A percentile compares a stretch with the other conserved stretches of the same genome.
phyloP scores from a whole-genome alignment of 1,139 yeast genomes.

The Yamadazyma pseudoaaseri region DNA sequence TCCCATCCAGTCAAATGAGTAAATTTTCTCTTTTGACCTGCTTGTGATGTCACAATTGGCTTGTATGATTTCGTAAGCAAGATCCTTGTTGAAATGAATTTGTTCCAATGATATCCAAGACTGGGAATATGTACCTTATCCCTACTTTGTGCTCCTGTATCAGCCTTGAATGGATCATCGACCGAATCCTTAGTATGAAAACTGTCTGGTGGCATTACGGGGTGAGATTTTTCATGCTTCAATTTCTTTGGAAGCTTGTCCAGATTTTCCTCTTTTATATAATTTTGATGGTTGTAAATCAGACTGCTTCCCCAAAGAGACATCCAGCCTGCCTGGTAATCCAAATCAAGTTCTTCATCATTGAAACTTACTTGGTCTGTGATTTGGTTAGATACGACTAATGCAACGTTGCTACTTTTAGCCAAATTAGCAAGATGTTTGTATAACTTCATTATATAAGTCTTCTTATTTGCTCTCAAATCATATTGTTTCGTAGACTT shows the following conservation, averaged over 20 bases:
- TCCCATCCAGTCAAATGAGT: constrained; percentile 20
- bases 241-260: neutral
- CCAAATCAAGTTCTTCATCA: constrained; percentile 47
- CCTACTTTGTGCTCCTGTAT: no score
- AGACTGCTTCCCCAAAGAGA: constrained; percentile 69
- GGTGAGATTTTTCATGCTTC: no score
- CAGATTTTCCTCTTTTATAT: neutral
- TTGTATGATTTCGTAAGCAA: constrained; percentile 34
- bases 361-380: constrained; percentile 45
- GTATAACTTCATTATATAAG: constrained; percentile 46
- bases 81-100: constrained; percentile 29
- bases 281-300: constrained; percentile 19
- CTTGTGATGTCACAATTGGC: constrained; percentile 17
- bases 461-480: constrained; percentile 32
- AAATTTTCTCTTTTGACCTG: constrained; percentile 3
- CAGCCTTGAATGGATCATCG: no score
- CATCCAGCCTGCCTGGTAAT: constrained; percentile 70
- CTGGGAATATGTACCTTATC: constrained; percentile 36
- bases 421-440: constrained; percentile 54
- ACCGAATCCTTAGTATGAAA: no score
- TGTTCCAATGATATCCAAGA: constrained; percentile 43
- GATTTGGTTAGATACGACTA: constrained; percentile 80
- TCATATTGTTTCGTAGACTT: constrained; percentile 28
- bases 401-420: constrained; percentile 47
- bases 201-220: no score